Evolutionary conservation across 106 monocot genomes (phyloP), one percentile per base, ranked within the genome.

Genomic region (Iris macrosiphon): DNA sequence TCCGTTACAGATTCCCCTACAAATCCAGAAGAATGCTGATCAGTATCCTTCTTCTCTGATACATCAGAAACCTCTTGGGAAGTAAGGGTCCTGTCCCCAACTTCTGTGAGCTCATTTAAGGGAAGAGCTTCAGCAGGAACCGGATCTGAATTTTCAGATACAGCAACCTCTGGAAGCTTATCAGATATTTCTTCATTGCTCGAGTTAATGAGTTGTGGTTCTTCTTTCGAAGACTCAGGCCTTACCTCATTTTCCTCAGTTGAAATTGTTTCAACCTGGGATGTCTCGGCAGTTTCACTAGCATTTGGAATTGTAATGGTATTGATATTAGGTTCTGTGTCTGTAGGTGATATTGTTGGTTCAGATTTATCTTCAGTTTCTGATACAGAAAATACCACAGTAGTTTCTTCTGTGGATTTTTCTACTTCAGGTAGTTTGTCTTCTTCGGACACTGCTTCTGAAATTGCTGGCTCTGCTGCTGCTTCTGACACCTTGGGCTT

Each of bases 291-390:
- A 44, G 16, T 67, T 48, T 43, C 56, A 23, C 21, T 23, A 44
- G 29, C 2, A 21, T 37, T 33, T 15, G 32, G 4, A 12, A 5
- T 41, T 30, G 24, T 35, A 29, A 8, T 31, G 3, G 8, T 26
- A 27, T n/a, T 24, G 34, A 25, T 11, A 14, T 13, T 2, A 16
- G 49, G n/a, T 14, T 59, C 68, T 39, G 10, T 4, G 8, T 16
- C 50, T 21, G 40, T 4, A 31, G 51, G 28, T 2, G 40, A 49
- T 24, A 59, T 29, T 31, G 49, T 1, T 31, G 24, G 8, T 37
- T 68, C 68, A 20, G 38, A 2, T 40, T 12, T 4, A 28, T 52
- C 42, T 52, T 58, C 5, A 12, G 49, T 13, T 24, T 16, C 46
- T 2, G 24, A 24, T 7, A 13, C 27, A 12, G 21, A 21, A 30